Base-by-base conservation (phyloP, 108 stramenopile genomes). In the Mediolabrus comicus region DNA sequence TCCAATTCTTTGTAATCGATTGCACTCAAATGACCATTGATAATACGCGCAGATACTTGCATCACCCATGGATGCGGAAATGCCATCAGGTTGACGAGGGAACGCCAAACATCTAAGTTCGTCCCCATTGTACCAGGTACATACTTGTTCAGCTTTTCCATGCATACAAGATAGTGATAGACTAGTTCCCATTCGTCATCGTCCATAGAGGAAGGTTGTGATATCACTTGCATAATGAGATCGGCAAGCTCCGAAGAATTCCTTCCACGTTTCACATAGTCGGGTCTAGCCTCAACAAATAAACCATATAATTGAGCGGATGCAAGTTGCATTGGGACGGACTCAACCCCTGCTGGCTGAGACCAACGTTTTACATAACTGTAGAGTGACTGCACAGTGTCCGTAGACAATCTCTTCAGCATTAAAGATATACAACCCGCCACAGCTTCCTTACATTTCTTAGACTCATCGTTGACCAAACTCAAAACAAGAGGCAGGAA, bases 401-500 rank as follows among this genome's bases (percentile, higher is more conserved):
- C 87, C 11, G 69, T 76, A 27, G 90, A 75, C 3, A 88, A 66
- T 46, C 95, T 83, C 28, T 62, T 63, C 16, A 94, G 59, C 32
- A 95, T 74, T 4, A 53, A 49, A 19, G 61, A 75, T 27, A 97
- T 69, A 34, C 82, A 80, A 30, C 82, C 74, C 13, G 84, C 56
- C 16, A 88, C 72, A 16, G 68, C 68, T 51, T 90, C 84, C 53
- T 92, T 84, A 65, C 97, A 95, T 28, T 79, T 80, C 59, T 87
- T 84, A 9, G 92, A 86, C 49, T 89, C 87, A 53, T 97, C 97
- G 55, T 97, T 97, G 12, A 86, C 86, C 53, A 97, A 68, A 66
- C 95, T 91, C 61, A 97, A 59, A 19, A 92, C 90, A 17, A 92
- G 78, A 7, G 95, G 93, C 6, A 97, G 66, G 69, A 97, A 96